Percentiles rank a stretch among this genome's conserved stretches.
Conservation (phyloP, 306 rosid species). For the Inga laurina region DNA sequence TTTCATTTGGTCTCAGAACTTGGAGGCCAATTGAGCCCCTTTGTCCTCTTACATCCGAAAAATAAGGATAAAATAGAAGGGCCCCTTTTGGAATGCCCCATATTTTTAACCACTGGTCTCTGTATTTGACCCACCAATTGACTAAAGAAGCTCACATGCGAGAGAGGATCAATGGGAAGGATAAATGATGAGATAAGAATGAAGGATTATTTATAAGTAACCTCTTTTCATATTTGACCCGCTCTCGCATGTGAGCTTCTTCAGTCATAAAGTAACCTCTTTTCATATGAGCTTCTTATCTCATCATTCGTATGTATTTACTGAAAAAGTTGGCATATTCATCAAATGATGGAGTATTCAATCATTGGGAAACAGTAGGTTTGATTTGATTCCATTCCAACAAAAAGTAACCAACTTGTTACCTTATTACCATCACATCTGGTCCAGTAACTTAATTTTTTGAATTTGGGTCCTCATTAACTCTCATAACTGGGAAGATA, state of each 20-base stretch:
- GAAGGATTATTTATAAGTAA: no score
- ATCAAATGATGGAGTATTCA: slow-evolving; percentile 11
- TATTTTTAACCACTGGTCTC: background rate
- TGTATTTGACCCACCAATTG: background rate
- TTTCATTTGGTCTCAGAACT: slow-evolving; percentile 42
- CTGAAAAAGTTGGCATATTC: slow-evolving; percentile 15
- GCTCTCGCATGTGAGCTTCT: background rate
- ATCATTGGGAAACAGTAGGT: background rate
- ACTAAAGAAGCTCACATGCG: no score
- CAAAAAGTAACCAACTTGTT: background rate
- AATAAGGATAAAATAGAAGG: background rate
- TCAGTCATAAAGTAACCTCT: background rate
- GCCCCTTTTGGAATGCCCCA: slow-evolving; percentile 1
- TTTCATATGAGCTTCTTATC: background rate
- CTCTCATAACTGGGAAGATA: background rate
- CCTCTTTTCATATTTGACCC: no score
- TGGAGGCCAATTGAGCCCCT: slow-evolving; percentile 46
- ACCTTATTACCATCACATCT: background rate
- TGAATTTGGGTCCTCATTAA: background rate
- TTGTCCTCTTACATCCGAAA: slow-evolving; percentile 35
- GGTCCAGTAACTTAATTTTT: background rate
- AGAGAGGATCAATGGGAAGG: no score
- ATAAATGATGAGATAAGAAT: no score
- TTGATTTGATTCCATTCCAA: slow-evolving; percentile 10
- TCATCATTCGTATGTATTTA: background rate